Evolutionary conservation across 441 rosid species (phyloP), one percentile per base, ranked within the genome.

Genomic region (Pelargonium australe): DNA sequence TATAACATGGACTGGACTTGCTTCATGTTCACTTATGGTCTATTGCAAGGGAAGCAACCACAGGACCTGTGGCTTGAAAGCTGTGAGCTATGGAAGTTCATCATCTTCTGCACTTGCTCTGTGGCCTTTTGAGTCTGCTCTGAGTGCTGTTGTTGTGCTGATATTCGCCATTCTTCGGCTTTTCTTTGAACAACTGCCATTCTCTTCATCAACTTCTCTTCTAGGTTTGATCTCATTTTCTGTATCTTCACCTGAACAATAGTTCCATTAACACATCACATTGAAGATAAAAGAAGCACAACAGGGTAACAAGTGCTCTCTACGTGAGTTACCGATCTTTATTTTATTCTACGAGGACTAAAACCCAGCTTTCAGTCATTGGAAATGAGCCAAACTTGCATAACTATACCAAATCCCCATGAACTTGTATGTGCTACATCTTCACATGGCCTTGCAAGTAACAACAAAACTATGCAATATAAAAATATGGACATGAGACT

Each of bases 131-230:
- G 84, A 70, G 83, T 78, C 65, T 90, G 97, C 72, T 85, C 89
- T 0, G 71, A 25, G 63, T 91, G 98, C 67, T 89, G 91, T 9
- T 84, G 80, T 66, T 76, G 78, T 1, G 97, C 93, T 34, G 84
- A 82, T 16, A 84, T 84, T 78, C 92, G 82, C 96, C 86, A 85
- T 55, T 93, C 96, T 74, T 91, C 93, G 0, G 97, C 91, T 75
- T 81, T 88, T 72, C 84, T 75, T 44, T 85, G 90, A 64, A 89
- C 98, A 20, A 66, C 37, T 10, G 85, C 84, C 97, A 93, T 93
- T 74, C 93, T 87, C 81, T 83, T 93, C 98, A 94, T 89, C 75
- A 89, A 34, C 80, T 94, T 91, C 79, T 91, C 96, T 69, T 94
- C 98, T 3, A 87, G 66, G 69, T 83, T 85, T 23, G 97, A 86